Evolutionary conservation across 1,284 basidiomycete genomes (phyloP), one percentile per base, ranked within the genome.

Genomic region (Sutorius eximius): DNA sequence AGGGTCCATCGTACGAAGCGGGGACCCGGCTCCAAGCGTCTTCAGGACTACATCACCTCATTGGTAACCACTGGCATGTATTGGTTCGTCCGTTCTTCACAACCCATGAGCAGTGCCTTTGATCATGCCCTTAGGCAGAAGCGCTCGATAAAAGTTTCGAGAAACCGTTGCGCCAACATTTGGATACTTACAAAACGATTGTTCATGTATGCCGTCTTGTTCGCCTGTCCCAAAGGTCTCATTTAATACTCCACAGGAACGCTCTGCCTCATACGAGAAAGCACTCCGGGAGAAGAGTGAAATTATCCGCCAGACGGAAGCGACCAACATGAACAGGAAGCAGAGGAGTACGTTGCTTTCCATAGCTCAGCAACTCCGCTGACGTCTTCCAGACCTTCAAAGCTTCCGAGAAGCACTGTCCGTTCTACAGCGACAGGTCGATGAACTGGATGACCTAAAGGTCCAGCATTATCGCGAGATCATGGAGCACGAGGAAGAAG

Each of bases 1-100:
- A 95, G 74, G 84, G 93, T 56, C 81, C 91, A 46, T 76, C 86
- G 61, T 86, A 95, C 72, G 83, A 94, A 72, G 74, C 90, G 45
- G 80, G 92, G 60, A 81, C 87, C 58, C 76, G 89, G 58, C 73
- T 92, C 45, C 85, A 94, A 67, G 91, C 90, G 33, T 86, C 90
- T n/a, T 86, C 89, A 16, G 95, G 95, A 2, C 75, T 97, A 49
- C 93, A 97, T 71, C 92, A 94, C 71, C 82, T 98, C 60, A 89
- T 96, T 66, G 87, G 89, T 52, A 96, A 96, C 71, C 93, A 96
- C 65, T 93, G 91, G 80, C 92, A 94, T 70, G 83, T 97, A 51
- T 76, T 97, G 65, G 93, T 91, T 60, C 59, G 84, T 70, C 59
- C 27, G 32, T 49, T 45, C 20, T 40, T 42, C 34, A 37, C 54